Percentiles rank a stretch among this genome's conserved stretches.
These are phyloP conservation scores for Pyrenophora graminea DNA, from an alignment of 2,329 filamentous ascomycete genomes.

Conservation along the genomic window DNA sequence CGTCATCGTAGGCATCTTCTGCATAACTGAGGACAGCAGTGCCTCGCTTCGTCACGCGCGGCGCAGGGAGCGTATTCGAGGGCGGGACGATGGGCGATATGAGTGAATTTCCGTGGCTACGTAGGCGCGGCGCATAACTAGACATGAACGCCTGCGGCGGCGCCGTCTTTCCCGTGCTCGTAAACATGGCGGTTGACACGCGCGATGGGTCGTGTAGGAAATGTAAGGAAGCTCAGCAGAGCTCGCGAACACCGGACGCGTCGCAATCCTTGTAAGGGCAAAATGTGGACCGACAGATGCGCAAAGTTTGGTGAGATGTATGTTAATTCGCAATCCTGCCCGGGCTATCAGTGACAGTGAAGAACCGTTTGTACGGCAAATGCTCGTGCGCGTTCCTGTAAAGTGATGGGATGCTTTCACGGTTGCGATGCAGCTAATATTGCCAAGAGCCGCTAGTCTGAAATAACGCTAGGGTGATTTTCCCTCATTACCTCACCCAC, in stretches of 20 bases:
- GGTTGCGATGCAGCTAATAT: conserved; percentile 22
- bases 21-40: conserved; percentile 98
- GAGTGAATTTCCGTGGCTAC: conserved; percentile 88
- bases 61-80: conserved; percentile 67
- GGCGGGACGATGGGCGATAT: conserved; percentile 80
- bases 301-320: conserved; percentile 3
- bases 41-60: conserved; percentile 93
- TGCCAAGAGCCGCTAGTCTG: conserved; percentile 23
- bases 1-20: conserved; percentile 90
- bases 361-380: conserved; percentile 15
- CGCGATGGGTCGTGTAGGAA: conserved; percentile 27
- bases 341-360: conserved; percentile 8
- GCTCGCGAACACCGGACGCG: conserved; percentile 39
- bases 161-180: conserved; percentile 48
- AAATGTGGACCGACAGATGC: conserved; percentile 1
- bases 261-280: conserved; percentile 22
- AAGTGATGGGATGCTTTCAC: conserved; percentile 28
- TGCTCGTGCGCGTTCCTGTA: conserved; percentile 33
- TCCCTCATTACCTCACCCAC: conserved; percentile 3
- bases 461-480: not conserved
- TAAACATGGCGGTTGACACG: conserved; percentile 44
- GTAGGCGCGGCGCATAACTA: conserved; percentile 87
- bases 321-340: conserved; percentile 8
- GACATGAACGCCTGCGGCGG: conserved; percentile 86
- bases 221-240: conserved; percentile 35